These are phyloP conservation scores for Vitis cinerea DNA, from an alignment of 164 flowering plant genomes.

Conservation along the genomic window DNA sequence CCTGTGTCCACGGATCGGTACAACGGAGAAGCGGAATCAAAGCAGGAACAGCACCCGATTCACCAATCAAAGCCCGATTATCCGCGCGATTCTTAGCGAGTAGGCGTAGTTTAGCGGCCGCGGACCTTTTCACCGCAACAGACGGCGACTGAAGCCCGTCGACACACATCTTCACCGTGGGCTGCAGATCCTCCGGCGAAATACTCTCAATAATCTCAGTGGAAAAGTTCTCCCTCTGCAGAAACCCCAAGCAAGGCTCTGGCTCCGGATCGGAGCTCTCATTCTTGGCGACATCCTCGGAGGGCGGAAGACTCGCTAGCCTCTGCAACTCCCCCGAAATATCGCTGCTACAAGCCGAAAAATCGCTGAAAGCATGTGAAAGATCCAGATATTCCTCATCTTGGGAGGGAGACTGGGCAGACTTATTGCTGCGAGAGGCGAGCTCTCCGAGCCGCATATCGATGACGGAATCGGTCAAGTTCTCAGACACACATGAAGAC, in stretches of 20 bases:
- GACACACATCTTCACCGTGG: conserved; percentile 72
- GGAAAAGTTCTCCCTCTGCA: conserved; percentile 59
- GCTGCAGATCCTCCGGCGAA: conserved; percentile 76
- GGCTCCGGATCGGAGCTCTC: conserved; percentile 18
- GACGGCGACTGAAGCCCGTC: conserved; percentile 63
- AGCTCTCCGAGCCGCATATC: conserved; percentile 79
- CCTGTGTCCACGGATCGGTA: conserved; percentile 84
- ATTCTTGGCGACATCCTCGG: conserved; percentile 16
- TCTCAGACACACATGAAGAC: conserved; percentile 46
- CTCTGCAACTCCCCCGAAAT: conserved; percentile 90
- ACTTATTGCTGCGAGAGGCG: conserved; percentile 32
- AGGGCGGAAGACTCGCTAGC: conserved; percentile 60
- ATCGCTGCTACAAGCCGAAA: conserved; percentile 82
- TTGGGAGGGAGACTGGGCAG: conserved; percentile 13
- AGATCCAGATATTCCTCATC: conserved; percentile 49
- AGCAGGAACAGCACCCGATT: conserved; percentile 81
- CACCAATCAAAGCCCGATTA: conserved; percentile 82
- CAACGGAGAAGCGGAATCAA: conserved; percentile 69
- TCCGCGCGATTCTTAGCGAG: conserved; percentile 88
- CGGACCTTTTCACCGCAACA: conserved; percentile 57
- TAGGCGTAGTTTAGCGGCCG: conserved; percentile 44
- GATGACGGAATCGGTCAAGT: conserved; percentile 70
- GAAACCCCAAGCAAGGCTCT: conserved; percentile 58
- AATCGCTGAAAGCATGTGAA: conserved; percentile 82
- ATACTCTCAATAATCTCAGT: conserved; percentile 73